phyloP scores from a whole-genome alignment of 345 rosid genomes.

The Murraya koenigii region DNA sequence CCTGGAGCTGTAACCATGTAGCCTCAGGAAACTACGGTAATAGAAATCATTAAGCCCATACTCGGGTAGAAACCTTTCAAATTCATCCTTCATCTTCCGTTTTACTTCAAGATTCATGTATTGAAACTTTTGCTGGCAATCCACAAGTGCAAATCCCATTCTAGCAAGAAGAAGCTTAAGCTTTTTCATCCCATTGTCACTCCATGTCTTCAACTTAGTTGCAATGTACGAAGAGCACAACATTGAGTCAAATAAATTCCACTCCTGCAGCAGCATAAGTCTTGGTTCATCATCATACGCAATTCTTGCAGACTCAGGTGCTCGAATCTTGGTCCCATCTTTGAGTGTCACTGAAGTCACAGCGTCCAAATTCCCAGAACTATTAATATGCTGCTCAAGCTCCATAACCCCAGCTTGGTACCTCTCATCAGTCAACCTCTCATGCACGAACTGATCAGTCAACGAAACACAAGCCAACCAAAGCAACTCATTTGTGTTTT shows the following conservation, averaged over 20 bases:
- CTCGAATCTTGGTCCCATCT: slow-evolving; percentile 87
- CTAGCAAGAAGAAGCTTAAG: slow-evolving; percentile 93
- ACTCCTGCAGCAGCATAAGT: slow-evolving; percentile 86
- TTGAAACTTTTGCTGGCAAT: slow-evolving; percentile 94
- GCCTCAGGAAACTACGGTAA: slow-evolving; percentile 73
- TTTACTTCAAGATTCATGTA: slow-evolving; percentile 91
- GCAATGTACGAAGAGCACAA: slow-evolving; percentile 87
- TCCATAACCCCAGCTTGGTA: slow-evolving; percentile 95
- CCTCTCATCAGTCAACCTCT: slow-evolving; percentile 92
- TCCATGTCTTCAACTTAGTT: slow-evolving; percentile 89
- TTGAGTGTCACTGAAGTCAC: slow-evolving; percentile 75
- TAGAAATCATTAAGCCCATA: slow-evolving; percentile 87
- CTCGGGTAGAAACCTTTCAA: slow-evolving; percentile 80
- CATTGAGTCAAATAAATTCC: slow-evolving; percentile 97
- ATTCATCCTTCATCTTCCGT: slow-evolving; percentile 84
- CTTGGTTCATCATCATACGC: slow-evolving; percentile 91
- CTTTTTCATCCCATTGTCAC: slow-evolving; percentile 90
- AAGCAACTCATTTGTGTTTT: slow-evolving; percentile 87
- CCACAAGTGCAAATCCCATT: slow-evolving; percentile 93
- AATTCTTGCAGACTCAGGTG: slow-evolving; percentile 83
- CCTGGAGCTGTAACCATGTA: slow-evolving; percentile 91
- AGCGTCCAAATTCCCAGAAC: slow-evolving; percentile 76
- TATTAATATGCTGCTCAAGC: slow-evolving; percentile 91
- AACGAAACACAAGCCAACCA: slow-evolving; percentile 96
- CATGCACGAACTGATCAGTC: slow-evolving; percentile 94